Percentiles rank a stretch among this genome's conserved stretches.
phyloP scores from a whole-genome alignment of 108 stramenopile species.

The Cyclotella choctawhatcheeana region DNA sequence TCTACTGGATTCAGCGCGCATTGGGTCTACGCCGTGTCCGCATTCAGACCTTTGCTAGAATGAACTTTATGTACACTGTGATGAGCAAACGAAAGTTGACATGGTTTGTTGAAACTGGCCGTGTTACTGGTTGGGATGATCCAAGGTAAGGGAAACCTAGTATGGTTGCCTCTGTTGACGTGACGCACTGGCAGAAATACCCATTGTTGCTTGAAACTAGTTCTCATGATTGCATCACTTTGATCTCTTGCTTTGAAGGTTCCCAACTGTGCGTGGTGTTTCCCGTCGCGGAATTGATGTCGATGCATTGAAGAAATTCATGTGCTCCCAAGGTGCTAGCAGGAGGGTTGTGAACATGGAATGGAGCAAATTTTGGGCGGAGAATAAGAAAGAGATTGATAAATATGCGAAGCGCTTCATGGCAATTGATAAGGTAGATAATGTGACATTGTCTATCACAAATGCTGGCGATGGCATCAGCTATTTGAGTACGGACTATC shows the following conservation, averaged over 20 bases:
- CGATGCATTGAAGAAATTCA: constrained; percentile 88
- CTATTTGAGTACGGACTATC: constrained; percentile 71
- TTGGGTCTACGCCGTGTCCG: constrained; percentile 88
- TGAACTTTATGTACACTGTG: constrained; percentile 97
- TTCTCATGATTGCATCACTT: no score
- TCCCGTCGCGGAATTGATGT: constrained; percentile 93
- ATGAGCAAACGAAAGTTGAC: constrained; percentile 97
- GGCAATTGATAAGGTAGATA: constrained; percentile 85
- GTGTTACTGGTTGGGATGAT: constrained; percentile 98
- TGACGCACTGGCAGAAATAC: no score
- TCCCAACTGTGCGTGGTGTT: constrained; percentile 97
- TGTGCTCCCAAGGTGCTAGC: constrained; percentile 89
- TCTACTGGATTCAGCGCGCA: constrained; percentile 89
- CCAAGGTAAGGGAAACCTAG: constrained; percentile 72
- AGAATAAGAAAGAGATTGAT: constrained; percentile 97
- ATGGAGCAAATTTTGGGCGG: constrained; percentile 98
- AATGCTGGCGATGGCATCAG: constrained; percentile 66
- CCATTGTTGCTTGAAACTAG: constrained; percentile 68
- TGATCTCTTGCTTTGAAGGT: constrained; percentile 20
- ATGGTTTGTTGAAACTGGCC: constrained; percentile 97
- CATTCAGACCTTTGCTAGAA: constrained; percentile 95
- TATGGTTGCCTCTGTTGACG: background rate
- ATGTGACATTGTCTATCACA: constrained; percentile 73
- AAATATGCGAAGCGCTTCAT: constrained; percentile 91
- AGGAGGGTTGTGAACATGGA: constrained; percentile 96